Evolutionary conservation across 192 early-diverging fungal species (phyloP).

Genomic region (Entomortierella parvispora): DNA sequence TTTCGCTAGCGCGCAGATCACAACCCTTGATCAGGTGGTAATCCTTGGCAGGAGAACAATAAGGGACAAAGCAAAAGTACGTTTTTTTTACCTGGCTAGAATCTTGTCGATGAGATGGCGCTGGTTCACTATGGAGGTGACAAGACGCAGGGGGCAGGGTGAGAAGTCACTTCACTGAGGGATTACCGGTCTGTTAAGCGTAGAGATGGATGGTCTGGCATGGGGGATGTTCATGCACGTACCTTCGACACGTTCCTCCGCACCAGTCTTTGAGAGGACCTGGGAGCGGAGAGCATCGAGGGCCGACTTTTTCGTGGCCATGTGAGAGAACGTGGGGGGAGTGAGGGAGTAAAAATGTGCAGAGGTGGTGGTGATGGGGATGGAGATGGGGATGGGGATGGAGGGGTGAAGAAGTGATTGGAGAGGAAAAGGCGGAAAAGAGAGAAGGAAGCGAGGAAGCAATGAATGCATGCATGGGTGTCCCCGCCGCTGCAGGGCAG

Average conservation of each 20-base stretch:
- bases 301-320: conserved; percentile 42
- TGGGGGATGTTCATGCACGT: not conserved
- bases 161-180: too few species aligned
- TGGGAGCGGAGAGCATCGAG: conserved; percentile 58
- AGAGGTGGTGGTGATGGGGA: too few species aligned
- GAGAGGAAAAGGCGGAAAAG: not conserved
- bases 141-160: not conserved
- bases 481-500: too few species aligned
- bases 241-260: conserved; percentile 76
- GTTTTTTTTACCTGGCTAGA: conserved; percentile 65
- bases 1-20: conserved; percentile 9
- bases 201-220: not conserved
- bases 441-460: not conserved
- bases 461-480: too few species aligned
- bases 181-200: not conserved
- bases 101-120: conserved; percentile 94
- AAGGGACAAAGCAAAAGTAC: not conserved
- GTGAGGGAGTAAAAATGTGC: not conserved
- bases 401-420: not conserved
- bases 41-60: not conserved
- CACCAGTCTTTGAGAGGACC: conserved; percentile 53
- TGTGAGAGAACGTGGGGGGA: not conserved
- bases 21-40: not conserved
- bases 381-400: too few species aligned
- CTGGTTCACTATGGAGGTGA: conserved; percentile 80